These are phyloP conservation scores for Patellifolia procumbens DNA, from an alignment of 179 eudicot genomes.

Conservation along the genomic window DNA sequence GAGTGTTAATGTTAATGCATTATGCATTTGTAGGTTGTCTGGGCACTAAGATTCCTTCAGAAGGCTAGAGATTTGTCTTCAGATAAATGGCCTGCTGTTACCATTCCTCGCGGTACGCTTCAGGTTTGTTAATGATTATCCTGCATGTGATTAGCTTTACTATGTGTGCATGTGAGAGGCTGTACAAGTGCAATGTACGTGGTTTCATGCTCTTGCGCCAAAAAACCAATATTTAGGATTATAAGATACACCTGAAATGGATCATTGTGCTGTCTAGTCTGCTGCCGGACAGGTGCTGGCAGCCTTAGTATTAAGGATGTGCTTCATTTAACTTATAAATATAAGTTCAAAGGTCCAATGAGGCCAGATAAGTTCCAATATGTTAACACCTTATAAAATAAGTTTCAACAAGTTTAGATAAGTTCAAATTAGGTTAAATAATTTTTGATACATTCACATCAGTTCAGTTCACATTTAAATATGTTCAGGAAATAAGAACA, in stretches of 20 bases:
- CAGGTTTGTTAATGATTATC: constrained; percentile 67
- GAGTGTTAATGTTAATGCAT: constrained; percentile 6
- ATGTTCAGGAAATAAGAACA: too few species aligned
- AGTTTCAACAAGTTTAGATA: too few species aligned
- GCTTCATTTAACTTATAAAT: too few species aligned
- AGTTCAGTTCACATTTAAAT: too few species aligned
- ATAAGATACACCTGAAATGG: neutral
- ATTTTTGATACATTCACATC: too few species aligned
- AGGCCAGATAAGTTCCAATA: too few species aligned
- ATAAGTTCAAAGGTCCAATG: too few species aligned
- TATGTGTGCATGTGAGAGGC: neutral
- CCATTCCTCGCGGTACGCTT: constrained; percentile 95
- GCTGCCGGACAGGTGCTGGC: neutral
- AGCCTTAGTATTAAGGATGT: neutral
- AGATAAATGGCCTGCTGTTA: constrained; percentile 69
- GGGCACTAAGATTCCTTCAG: constrained; percentile 81
- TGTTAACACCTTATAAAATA: too few species aligned
- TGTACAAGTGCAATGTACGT: neutral
- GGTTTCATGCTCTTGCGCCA: neutral
- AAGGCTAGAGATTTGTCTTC: constrained; percentile 58
- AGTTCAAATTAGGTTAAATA: too few species aligned
- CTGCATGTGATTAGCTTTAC: constrained; percentile 4
- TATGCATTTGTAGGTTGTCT: constrained; percentile 65
- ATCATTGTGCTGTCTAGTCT: neutral
- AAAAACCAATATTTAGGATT: neutral